Conservation (phyloP, 2,329 filamentous ascomycete species). For the Myriosclerotinia duriaeana region DNA sequence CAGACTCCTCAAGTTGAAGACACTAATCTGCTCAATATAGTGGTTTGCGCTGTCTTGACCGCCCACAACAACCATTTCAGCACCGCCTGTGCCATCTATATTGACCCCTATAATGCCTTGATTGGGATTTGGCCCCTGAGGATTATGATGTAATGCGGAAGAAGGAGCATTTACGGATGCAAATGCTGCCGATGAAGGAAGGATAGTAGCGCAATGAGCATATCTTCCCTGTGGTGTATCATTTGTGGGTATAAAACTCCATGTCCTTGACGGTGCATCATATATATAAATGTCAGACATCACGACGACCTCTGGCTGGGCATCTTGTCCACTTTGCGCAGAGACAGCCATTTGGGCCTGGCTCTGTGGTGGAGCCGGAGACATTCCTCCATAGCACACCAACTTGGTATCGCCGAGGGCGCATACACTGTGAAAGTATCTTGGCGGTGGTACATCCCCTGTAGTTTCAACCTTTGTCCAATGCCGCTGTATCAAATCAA, state of each 20-base stretch:
- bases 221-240: constrained; percentile 92
- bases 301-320: constrained; percentile 84
- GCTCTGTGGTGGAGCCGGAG: constrained; percentile 58
- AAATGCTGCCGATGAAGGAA: constrained; percentile 85
- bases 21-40: constrained; percentile 98
- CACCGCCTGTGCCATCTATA: constrained; percentile 86
- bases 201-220: constrained; percentile 90
- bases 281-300: constrained; percentile 99
- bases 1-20: constrained; percentile 92
- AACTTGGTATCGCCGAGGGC: constrained; percentile 90
- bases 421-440: constrained; percentile 97
- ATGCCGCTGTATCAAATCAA: constrained; percentile 86
- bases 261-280: constrained; percentile 77
- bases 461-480: constrained; percentile 86
- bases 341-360: constrained; percentile 47
- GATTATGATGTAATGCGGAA: constrained; percentile 87
- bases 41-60: constrained; percentile 97
- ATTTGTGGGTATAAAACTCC: constrained; percentile 78
- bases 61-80: constrained; percentile 96
- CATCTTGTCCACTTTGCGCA: constrained; percentile 53
- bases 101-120: constrained; percentile 84
- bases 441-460: constrained; percentile 83
- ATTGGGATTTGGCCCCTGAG: constrained; percentile 76
- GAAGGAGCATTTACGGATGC: constrained; percentile 79
- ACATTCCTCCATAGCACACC: constrained; percentile 98